Evolutionary conservation across 2,329 filamentous ascomycete genomes (phyloP), one percentile per base, ranked within the genome.

Genomic region (Ilyonectria destructans): DNA sequence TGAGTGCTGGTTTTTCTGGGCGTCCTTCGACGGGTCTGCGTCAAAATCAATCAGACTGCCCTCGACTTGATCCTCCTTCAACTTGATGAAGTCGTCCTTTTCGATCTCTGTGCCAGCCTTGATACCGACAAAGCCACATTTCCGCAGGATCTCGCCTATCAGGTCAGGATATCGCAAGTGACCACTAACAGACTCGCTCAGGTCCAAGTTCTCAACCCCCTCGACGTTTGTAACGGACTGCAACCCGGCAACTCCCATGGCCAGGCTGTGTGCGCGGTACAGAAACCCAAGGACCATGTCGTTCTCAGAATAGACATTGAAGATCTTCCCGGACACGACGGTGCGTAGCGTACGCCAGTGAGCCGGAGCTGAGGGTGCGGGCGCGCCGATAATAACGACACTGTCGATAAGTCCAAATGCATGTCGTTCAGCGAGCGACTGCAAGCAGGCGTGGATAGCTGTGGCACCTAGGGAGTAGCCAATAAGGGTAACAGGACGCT

Each of bases 201-300:
- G 79, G 64, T 89, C 80, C 17, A 89, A 74, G 68, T 89, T 89
- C 68, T 86, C 80, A 77, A 96, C 86, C 2, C 92, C 92, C 6
- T 88, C 86, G 17, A 95, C 89, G 9, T 86, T 88, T 65, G 90
- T 75, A 26, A 97, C 89, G 35, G 90, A 86, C 78, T 97, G 93
- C 1, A 98, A 83, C 0, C 95, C 96, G 0, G 95, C 95, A 48
- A 97, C 89, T 4, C 95, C 95, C 46, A 93, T 87, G 71, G 96
- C 92, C 31, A 97, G 88, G 66, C 91, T 95, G 46, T 93, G 94
- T 2, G 94, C 92, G 51, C 95, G 90, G 79, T 98, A 97, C 19
- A 97, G 84, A 78, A 97, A 96, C 1, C 90, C 95, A 1, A 98
- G 89, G 35, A 98, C 90, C 76, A 94, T 93, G 80, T 98, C 95